Conservation (phyloP, 345 rosid genomes). For the Citrus cavaleriei region DNA sequence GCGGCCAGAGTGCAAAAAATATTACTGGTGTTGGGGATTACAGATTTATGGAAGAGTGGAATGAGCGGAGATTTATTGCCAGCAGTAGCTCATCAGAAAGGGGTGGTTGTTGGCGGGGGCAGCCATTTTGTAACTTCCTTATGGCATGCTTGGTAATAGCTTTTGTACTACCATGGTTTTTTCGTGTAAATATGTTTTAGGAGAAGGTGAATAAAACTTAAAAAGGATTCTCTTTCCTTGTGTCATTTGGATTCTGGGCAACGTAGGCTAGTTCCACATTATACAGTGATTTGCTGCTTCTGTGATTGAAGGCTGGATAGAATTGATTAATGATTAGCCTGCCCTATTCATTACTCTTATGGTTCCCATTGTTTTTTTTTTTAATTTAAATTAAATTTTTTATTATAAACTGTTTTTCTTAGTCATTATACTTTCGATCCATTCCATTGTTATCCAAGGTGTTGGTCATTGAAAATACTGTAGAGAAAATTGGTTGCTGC, state of each 20-base stretch:
- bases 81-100: conserved; percentile 19
- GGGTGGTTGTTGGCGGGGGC: conserved; percentile 55
- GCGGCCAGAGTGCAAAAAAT: conserved; percentile 53
- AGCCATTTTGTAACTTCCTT: conserved; percentile 69
- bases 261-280: not conserved
- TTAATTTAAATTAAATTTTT: too few relatives aligned
- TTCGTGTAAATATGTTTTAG: conserved; percentile 57
- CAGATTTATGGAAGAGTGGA: conserved; percentile 53
- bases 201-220: not conserved
- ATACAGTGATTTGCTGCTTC: not conserved
- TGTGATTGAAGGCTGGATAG: not conserved
- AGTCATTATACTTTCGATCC: not conserved
- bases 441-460: not conserved
- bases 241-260: not conserved
- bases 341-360: not conserved
- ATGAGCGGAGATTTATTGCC: conserved; percentile 25
- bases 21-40: conserved; percentile 40
- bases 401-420: not conserved
- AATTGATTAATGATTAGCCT: conserved; percentile 11
- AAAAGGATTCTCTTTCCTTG: not conserved
- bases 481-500: not conserved
- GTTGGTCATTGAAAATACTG: not conserved
- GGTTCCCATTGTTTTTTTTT: not conserved
- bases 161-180: conserved; percentile 69
- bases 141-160: conserved; percentile 71